Evolutionary conservation across 2,329 filamentous ascomycete genomes (phyloP).

Genomic region (Penicillium sclerotiorum): DNA sequence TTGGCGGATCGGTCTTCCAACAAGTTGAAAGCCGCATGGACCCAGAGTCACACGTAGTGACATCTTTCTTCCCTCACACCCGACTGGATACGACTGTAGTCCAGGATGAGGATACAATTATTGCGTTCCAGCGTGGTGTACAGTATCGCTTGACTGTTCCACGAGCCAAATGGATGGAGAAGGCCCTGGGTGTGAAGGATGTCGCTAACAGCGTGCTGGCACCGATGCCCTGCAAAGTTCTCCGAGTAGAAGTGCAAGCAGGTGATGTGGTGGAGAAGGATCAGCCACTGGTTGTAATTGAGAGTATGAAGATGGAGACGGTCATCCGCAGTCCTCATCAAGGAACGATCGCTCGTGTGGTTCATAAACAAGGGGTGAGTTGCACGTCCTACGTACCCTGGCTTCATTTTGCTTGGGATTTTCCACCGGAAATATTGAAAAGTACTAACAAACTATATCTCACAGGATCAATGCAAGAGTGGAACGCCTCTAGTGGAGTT

Average conservation of each 20-base stretch:
- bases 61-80: constrained; percentile 79
- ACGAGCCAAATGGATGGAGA: constrained; percentile 78
- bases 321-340: constrained; percentile 76
- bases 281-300: constrained; percentile 83
- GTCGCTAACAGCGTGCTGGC: constrained; percentile 79
- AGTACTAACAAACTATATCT: constrained; percentile 20
- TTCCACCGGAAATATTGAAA: no score
- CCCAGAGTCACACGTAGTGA: constrained; percentile 55
- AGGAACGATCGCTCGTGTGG: constrained; percentile 70
- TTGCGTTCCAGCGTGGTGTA: constrained; percentile 72
- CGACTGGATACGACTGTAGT: constrained; percentile 80
- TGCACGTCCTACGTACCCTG: constrained; percentile 1
- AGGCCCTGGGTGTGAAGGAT: constrained; percentile 82
- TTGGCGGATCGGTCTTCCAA: constrained; percentile 41
- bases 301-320: constrained; percentile 91
- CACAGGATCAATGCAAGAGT: constrained; percentile 74
- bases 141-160: constrained; percentile 60
- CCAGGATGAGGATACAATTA: constrained; percentile 53
- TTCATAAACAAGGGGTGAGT: constrained; percentile 74
- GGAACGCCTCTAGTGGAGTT: constrained; percentile 75
- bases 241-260: constrained; percentile 83
- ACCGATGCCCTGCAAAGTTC: constrained; percentile 96
- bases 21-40: constrained; percentile 54
- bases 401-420: neutral
- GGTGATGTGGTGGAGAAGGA: constrained; percentile 84